Evolutionary conservation across 2,329 filamentous ascomycete genomes (phyloP).

Genomic region (Ophiostoma perfectum): DNA sequence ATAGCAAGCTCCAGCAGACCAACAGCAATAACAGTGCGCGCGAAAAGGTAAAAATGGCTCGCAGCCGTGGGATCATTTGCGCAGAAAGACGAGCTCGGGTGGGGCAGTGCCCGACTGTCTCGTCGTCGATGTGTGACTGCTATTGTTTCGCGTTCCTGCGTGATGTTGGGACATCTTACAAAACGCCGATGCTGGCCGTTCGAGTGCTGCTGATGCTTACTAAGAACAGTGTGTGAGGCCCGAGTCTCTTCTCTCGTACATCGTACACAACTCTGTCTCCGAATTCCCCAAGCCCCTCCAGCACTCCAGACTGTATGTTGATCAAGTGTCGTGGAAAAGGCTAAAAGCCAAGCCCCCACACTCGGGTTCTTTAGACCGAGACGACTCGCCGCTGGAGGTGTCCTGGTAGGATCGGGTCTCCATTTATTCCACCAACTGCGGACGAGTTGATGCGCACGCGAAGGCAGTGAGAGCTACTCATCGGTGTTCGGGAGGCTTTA

Average conservation of each 20-base stretch:
- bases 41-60: background rate
- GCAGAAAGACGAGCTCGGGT: constrained; percentile 8
- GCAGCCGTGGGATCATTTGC: background rate
- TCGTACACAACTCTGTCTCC: background rate
- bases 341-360: constrained; percentile 11
- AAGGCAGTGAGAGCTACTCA: background rate
- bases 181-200: too few relatives aligned
- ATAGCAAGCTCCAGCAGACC: background rate
- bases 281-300: background rate
- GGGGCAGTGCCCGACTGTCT: background rate
- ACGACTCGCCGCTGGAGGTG: background rate
- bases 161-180: background rate
- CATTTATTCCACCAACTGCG: constrained; percentile 23
- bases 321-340: constrained; percentile 7
- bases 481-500: background rate
- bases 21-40: background rate
- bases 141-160: background rate
- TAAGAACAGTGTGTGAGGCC: too few relatives aligned
- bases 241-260: too few relatives aligned
- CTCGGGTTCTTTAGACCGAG: constrained; percentile 21
- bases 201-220: too few relatives aligned
- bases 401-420: background rate
- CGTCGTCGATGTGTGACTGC: background rate
- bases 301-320: background rate
- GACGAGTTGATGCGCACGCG: background rate